Evolutionary conservation across 1,284 basidiomycete genomes (phyloP), one percentile per base, ranked within the genome.

Genomic region (Cerioporus squamosus): DNA sequence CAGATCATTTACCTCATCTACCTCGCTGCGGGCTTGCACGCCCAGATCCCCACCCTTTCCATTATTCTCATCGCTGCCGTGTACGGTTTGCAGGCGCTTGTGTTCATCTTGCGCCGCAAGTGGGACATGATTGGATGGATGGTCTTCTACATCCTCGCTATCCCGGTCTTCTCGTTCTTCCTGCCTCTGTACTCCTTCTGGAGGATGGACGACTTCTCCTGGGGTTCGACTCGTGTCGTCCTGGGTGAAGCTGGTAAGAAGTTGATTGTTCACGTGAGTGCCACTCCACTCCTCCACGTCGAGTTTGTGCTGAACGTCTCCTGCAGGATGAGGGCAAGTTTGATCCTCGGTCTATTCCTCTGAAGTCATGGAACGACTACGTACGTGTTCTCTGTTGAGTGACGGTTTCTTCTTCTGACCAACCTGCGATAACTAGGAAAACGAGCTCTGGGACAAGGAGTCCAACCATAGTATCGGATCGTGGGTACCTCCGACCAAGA

Each of bases 191-290:
- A 98, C 75, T 97, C 97, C 1, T 98, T 98, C 88, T 99, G 96
- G 97, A 88, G 84, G 66, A 98, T 98, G 96, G 97, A 98, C 76
- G 95, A 97, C 77, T 98, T 98, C 85, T 96, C 94, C 3, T 97
- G 95, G 97, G 97, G 97, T 85, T 84, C 85, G 47, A 97, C 95
- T 20, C 93, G 93, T 86, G 75, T 96, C 62, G 96, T 99, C 33
- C 79, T 97, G 66, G 97, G 96, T 66, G 97, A 99, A 76, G 85
- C 89, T 58, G 97, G 96, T 29, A 96, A 97, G 83, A 96, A 95
- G 78, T 80, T 98, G 66, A 88, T 98, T 63, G 88, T 98, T 53
- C 97, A 98, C 74, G 93, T 94, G 72, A 64, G 89, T 81, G 45
- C 33, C 8, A n/a, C 5, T 2, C 12, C 44, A 3, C n/a, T 33